Conservation (phyloP, 345 rosid genomes). For the Camelina hispida region DNA sequence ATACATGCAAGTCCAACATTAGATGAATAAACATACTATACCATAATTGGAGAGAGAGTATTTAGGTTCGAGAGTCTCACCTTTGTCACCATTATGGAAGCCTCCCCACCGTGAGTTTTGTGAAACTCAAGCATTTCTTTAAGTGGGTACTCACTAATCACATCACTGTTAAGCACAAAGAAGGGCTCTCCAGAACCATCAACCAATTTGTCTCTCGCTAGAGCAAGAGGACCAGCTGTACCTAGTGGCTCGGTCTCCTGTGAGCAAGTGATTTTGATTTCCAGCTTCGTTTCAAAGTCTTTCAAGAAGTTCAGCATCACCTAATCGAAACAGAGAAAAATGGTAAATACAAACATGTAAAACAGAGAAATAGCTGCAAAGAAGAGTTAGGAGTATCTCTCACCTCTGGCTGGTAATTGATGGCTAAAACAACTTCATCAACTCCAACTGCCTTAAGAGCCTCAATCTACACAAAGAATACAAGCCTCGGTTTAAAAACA, state of each 20-base stretch:
- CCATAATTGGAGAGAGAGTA: background rate
- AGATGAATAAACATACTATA: conserved; percentile 1
- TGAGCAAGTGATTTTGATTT: conserved; percentile 90
- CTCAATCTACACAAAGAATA: conserved; percentile 66
- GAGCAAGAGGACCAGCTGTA: conserved; percentile 98
- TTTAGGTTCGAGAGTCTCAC: conserved; percentile 43
- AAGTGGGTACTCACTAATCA: conserved; percentile 95
- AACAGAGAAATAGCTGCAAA: background rate
- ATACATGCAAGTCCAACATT: background rate
- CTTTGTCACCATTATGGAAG: conserved; percentile 99
- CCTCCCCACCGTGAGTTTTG: conserved; percentile 93
- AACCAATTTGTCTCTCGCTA: conserved; percentile 89
- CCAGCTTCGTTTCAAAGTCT: conserved; percentile 85
- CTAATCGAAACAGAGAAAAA: conserved; percentile 44
- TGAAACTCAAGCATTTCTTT: conserved; percentile 86
- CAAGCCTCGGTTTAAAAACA: background rate
- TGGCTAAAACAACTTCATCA: conserved; percentile 94
- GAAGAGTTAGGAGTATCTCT: conserved; percentile 18
- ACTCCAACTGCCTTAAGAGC: conserved; percentile 97
- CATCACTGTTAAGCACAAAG: conserved; percentile 99
- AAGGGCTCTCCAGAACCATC: conserved; percentile 89
- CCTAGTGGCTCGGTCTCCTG: conserved; percentile 99
- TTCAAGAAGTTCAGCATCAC: conserved; percentile 94
- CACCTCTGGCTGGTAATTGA: conserved; percentile 98
- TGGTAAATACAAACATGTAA: conserved; percentile 21